A percentile compares a stretch with the other conserved stretches of the same genome.
Evolutionary conservation across 202 grass and related monocot genomes (phyloP).

Genomic region (Bolboschoenoplectus hybrid): DNA sequence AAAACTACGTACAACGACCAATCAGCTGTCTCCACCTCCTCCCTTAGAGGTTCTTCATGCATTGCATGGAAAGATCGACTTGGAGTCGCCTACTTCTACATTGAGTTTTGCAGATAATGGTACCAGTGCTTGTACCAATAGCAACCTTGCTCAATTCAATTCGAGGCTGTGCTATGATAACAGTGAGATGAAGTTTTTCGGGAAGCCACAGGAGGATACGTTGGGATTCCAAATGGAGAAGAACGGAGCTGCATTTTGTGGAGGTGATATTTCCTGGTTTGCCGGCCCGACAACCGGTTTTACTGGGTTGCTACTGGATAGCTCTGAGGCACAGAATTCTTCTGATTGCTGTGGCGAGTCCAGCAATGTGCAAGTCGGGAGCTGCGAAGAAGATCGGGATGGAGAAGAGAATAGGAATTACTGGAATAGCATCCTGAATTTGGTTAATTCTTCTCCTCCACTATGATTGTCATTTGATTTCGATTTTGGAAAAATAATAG

Average conservation of each 20-base stretch:
- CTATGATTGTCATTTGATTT: constrained; percentile 33
- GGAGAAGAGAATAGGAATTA: constrained; percentile 74
- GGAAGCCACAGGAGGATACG: constrained; percentile 55
- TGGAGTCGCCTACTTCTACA: constrained; percentile 90
- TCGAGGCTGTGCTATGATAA: constrained; percentile 50
- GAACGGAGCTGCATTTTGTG: constrained; percentile 41
- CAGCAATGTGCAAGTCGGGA: constrained; percentile 48
- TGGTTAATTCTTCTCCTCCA: constrained; percentile 68
- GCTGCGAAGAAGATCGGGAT: constrained; percentile 49
- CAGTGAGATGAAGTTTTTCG: constrained; percentile 56
- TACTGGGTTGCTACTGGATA: constrained; percentile 67
- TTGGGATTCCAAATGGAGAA: constrained; percentile 44
- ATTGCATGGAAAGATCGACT: constrained; percentile 63
- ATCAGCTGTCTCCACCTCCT: constrained; percentile 35
- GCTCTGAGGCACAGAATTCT: constrained; percentile 51
- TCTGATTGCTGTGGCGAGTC: constrained; percentile 70
- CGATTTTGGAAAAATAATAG: constrained; percentile 25
- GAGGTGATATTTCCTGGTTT: constrained; percentile 62
- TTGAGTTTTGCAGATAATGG: constrained; percentile 56
- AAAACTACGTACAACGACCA: constrained; percentile 50
- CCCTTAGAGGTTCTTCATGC: constrained; percentile 55
- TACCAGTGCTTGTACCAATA: constrained; percentile 28
- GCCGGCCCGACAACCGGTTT: constrained; percentile 46
- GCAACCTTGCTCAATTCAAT: constrained; percentile 48
- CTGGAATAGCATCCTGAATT: constrained; percentile 86